phyloP scores from a whole-genome alignment of 352 stramenopile genomes.

The Pelagophyceae sp. region DNA sequence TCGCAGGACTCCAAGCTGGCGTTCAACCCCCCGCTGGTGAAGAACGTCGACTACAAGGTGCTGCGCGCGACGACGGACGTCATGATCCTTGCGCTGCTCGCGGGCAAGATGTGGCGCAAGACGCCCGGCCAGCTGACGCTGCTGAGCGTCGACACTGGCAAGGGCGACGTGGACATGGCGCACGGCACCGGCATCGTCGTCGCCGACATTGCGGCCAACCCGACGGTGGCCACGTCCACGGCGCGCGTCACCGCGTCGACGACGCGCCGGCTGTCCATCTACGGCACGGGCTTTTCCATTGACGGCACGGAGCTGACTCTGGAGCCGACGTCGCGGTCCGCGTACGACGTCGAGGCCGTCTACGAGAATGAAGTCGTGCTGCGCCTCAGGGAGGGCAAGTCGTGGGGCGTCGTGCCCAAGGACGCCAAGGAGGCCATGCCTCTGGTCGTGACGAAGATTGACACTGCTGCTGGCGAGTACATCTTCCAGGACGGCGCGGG shows the following conservation, averaged over 20 bases:
- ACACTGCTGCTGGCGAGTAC: slow-evolving; percentile 19
- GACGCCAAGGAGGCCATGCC: background rate
- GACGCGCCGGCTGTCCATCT: slow-evolving; percentile 8
- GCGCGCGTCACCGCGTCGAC: slow-evolving; percentile 2
- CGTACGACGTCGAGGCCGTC: slow-evolving; percentile 16
- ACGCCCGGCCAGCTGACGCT: background rate
- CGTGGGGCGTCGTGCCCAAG: background rate
- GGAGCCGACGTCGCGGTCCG: background rate
- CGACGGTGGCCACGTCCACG: slow-evolving; percentile 6
- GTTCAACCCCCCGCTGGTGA: background rate
- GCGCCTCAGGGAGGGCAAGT: slow-evolving; percentile 3
- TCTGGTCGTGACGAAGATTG: slow-evolving; percentile 14
- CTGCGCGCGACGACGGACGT: background rate
- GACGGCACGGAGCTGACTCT: slow-evolving; percentile 17
- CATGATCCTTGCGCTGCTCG: slow-evolving; percentile 12
- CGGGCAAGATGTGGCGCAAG: slow-evolving; percentile 18
- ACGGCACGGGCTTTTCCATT: slow-evolving; percentile 11
- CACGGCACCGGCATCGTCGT: slow-evolving; percentile 14
- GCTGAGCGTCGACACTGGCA: background rate
- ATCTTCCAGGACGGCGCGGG: slow-evolving; percentile 12
- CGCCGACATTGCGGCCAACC: slow-evolving; percentile 13
- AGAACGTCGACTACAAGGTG: slow-evolving; percentile 19
- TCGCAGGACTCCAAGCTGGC: background rate
- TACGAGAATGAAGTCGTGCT: slow-evolving; percentile 16
- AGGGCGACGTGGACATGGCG: slow-evolving; percentile 1